Evolutionary conservation across 179 eudicot genomes (phyloP), one percentile per base, ranked within the genome.

Genomic region (Corrigiola litoralis): DNA sequence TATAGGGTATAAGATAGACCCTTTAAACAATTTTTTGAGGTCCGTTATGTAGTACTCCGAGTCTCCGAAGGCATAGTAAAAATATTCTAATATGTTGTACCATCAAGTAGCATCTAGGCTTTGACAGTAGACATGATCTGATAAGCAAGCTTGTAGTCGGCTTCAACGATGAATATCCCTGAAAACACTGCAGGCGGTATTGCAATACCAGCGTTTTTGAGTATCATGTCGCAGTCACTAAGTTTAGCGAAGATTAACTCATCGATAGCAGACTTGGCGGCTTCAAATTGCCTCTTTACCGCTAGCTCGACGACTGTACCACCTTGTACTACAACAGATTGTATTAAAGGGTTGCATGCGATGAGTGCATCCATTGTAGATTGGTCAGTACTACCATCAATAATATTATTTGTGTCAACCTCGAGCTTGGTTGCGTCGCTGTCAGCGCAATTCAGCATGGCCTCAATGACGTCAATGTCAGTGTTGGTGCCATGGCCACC

Each of bases 161-260:
- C 5, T 24, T 61, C 53, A 52, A 69, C 73, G 1, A 5, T 29
- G n/a, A 61, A 61, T 21, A 61, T 14, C 11, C 67, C 73, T 7
- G 51, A 20, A 69, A 69, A 31, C 1, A 69, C 59, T 7, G 16
- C 16, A 31, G 61, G 53, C 9, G 73, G 73, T 8, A 61, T 52
- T 14, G 17, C n/a, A 51, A 61, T 31, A 14, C 67, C 73, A 17
- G 27, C 7, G 3, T 8, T 18, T 5, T 0, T 16, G 20, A 68
- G 46, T 2, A 12, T 4, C 0, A 7, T 0, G 11, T 31, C 17
- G 31, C 72, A 68, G 1, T 17, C 11, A 4, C 6, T 13, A 10
- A 58, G 5, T 11, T 32, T 56, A 0, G 13, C 3, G 3, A 23
- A 4, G 23, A 67, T n/a, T 13, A 5, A 14, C 2, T 2, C 14